A percentile compares a stretch with the other conserved stretches of the same genome.
These are phyloP conservation scores for Camptophora hylomeconis DNA, from an alignment of 2,329 filamentous ascomycete genomes.

Conservation along the genomic window DNA sequence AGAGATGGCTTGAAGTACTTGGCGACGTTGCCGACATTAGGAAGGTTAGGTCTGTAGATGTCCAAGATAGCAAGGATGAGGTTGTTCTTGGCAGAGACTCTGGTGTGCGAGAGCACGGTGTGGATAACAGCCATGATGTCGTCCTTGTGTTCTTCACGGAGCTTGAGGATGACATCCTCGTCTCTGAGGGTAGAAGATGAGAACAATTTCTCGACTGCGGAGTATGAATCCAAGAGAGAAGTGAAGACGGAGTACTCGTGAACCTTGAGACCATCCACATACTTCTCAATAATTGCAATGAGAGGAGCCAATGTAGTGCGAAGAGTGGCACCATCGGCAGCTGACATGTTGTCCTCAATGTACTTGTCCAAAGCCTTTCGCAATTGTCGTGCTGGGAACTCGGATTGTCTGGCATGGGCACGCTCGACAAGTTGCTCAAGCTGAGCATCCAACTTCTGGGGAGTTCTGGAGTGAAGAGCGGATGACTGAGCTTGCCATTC, in stretches of 20 bases:
- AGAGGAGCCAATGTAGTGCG: slow-evolving; percentile 63
- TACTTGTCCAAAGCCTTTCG: slow-evolving; percentile 77
- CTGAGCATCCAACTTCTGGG: slow-evolving; percentile 73
- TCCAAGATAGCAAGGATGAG: slow-evolving; percentile 83
- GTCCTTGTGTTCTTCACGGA: slow-evolving; percentile 94
- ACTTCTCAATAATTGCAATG: slow-evolving; percentile 62
- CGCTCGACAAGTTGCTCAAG: slow-evolving; percentile 80
- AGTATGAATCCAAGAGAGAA: slow-evolving; percentile 67
- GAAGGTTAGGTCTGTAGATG: slow-evolving; percentile 89
- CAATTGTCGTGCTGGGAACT: slow-evolving; percentile 86
- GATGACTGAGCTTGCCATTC: slow-evolving; percentile 95
- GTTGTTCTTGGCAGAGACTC: slow-evolving; percentile 86
- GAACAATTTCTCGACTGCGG: slow-evolving; percentile 74
- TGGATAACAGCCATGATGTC: slow-evolving; percentile 74
- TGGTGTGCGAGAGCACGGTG: slow-evolving; percentile 84
- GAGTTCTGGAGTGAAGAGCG: slow-evolving; percentile 93
- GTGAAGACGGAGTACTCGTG: slow-evolving; percentile 79
- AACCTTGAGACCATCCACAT: slow-evolving; percentile 75
- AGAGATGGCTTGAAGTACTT: slow-evolving; percentile 77
- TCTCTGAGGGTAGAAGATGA: slow-evolving; percentile 73
- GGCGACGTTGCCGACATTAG: slow-evolving; percentile 72
- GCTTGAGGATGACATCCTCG: slow-evolving; percentile 83
- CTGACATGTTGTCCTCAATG: slow-evolving; percentile 68
- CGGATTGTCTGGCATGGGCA: slow-evolving; percentile 59
- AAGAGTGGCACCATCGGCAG: slow-evolving; percentile 60